These are phyloP conservation scores for Linum tenue DNA, from an alignment of 345 rosid species.

Conservation along the genomic window DNA sequence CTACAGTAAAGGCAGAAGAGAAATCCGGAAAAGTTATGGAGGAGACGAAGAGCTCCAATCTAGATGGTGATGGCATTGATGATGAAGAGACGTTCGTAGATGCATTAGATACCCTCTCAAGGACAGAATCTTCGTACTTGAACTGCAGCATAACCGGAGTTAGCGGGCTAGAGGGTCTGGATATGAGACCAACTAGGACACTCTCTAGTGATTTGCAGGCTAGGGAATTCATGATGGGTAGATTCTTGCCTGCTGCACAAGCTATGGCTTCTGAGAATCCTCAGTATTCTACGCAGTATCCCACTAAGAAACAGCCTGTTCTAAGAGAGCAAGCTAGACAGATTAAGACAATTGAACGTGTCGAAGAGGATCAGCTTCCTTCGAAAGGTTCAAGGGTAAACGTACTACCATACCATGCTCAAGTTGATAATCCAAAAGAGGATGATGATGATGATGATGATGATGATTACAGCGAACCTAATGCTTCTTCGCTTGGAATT, in stretches of 20 bases:
- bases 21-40: slow-evolving; percentile 22
- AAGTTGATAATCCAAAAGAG: slow-evolving; percentile 8
- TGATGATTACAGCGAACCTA: slow-evolving; percentile 21
- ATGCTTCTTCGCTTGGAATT: slow-evolving; percentile 32
- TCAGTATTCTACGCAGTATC: slow-evolving; percentile 36
- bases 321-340: slow-evolving; percentile 29
- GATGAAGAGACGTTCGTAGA: slow-evolving; percentile 32
- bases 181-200: slow-evolving; percentile 36
- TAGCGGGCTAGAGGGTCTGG: slow-evolving; percentile 42
- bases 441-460: slow-evolving; percentile 50
- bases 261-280: slow-evolving; percentile 75
- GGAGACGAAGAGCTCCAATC: slow-evolving; percentile 21
- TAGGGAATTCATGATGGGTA: slow-evolving; percentile 76
- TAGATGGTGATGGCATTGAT: slow-evolving; percentile 15
- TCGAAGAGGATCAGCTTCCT: slow-evolving; percentile 19
- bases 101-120: slow-evolving; percentile 46
- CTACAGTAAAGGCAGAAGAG: slow-evolving; percentile 14
- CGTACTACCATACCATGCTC: slow-evolving; percentile 19
- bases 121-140: slow-evolving; percentile 43
- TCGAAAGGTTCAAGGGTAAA: slow-evolving; percentile 18
- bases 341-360: slow-evolving; percentile 14
- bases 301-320: slow-evolving; percentile 37
- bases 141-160: slow-evolving; percentile 57
- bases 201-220: slow-evolving; percentile 45
- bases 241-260: slow-evolving; percentile 89